Evolutionary conservation across 768 basidiomycete species (phyloP), one percentile per base, ranked within the genome.

Genomic region (Jaapia argillacea): DNA sequence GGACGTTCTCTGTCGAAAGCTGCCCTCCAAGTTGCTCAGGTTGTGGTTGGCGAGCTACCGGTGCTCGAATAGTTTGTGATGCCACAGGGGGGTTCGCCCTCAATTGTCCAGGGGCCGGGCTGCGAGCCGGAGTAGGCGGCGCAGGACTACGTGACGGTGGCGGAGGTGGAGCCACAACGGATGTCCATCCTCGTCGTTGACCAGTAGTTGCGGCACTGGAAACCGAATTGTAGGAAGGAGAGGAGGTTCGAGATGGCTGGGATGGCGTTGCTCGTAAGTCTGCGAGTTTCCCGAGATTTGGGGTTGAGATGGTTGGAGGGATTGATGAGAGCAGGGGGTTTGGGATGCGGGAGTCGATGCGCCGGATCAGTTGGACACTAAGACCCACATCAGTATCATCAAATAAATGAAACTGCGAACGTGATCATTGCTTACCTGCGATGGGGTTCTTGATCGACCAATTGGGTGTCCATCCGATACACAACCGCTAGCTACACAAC

Each of bases 401-500:
- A 10, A 36, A 18, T 41, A 16, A 18, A 10, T 25, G 21, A 36
- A 45, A 76, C 75, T 72, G n/a, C n/a, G n/a, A n/a, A n/a, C n/a
- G n/a, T n/a, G n/a, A n/a, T n/a, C n/a, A n/a, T n/a, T n/a, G n/a
- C n/a, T n/a, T n/a, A n/a, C n/a, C n/a, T 79, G 39, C 88, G 70
- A 54, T 85, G 74, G 0, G 94, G 94, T 52, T 96, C 94, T 53
- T 85, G 85, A 58, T 97, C 94, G 16, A 99, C 77, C 68, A 91
- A 78, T 51, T 85, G 77, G 0, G 83, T 79, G 47, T 88, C 84
- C 58, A 97, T 77, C 16, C 88, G 72, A 57, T 94, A 98, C 4
- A 82, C 64, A 5, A 72, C 66, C 1, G 89, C 86, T 18, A 96
- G 72, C 78, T 86, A 50, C 21, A 50, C 40, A 43, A 51, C 36